A percentile compares a stretch with the other conserved stretches of the same genome.
Conservation (phyloP, 139 green algal genomes). For the Chlorella ohadii region DNA sequence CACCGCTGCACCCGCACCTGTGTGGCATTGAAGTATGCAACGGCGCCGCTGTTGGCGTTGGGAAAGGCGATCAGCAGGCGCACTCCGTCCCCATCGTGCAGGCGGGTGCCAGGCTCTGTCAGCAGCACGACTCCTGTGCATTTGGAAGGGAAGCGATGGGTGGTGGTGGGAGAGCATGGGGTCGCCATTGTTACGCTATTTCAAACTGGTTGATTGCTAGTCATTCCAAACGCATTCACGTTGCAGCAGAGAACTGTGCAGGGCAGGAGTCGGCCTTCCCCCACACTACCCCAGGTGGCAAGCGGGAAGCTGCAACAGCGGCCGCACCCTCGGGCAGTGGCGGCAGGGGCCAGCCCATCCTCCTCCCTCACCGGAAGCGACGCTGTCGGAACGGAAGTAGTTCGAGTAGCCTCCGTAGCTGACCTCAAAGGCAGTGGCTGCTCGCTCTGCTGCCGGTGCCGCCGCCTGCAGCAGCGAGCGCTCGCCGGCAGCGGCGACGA, state of each 20-base stretch:
- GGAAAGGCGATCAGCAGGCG: not conserved
- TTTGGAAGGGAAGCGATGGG: no score
- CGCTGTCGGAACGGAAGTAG: not conserved
- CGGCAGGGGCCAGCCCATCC: not conserved
- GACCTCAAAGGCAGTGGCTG: not conserved
- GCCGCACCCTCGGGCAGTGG: not conserved
- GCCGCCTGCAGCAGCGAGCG: no score
- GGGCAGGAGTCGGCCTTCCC: no score
- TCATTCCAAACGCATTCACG: no score
- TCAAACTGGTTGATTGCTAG: no score
- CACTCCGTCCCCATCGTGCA: not conserved
- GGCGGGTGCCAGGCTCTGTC: not conserved
- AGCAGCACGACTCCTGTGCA: not conserved
- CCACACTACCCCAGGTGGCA: no score
- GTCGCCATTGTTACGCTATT: no score
- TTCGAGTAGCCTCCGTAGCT: not conserved
- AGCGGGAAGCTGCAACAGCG: not conserved
- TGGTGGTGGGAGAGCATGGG: no score
- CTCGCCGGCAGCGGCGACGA: no score
- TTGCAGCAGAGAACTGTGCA: no score
- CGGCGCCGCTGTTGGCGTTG: not conserved
- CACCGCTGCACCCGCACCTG: no score
- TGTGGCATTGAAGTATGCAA: not conserved
- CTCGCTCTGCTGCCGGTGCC: not conserved
- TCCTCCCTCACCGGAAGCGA: not conserved